Base-by-base conservation (phyloP, 2,329 filamentous ascomycete genomes). In the Lasiodiplodia hormozganensis region DNA sequence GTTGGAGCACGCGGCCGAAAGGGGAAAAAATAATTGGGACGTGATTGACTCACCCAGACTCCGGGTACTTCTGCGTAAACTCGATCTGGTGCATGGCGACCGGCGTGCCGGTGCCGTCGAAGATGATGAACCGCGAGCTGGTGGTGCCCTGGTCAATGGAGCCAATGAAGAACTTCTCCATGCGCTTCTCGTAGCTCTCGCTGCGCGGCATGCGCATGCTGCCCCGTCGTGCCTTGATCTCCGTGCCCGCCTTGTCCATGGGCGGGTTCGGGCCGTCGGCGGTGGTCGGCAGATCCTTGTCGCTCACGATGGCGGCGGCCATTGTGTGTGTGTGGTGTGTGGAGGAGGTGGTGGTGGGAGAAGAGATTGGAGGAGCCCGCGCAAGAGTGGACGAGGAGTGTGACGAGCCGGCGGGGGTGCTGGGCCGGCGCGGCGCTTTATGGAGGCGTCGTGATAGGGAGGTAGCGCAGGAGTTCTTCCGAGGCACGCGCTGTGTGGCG, bases 111-210 rank as follows among this genome's bases (percentile, higher is more conserved):
- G 87, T 82, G 71, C 88, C 89, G 80, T 97, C 90, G 82, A 97
- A 97, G 76, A 97, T 94, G 73, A 97, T 87, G 81, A 97, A 97
- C 47, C 94, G 88, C 40, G 93, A 92, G 69, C 92, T 95, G 38
- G 94, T 97, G 14, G 94, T 97, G 69, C 94, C 94, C 76, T 96
- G 93, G 77, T 97, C 94, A 77, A 97, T 94, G 73, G 92, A 92
- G 70, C 93, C 94, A 70, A 97, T 90, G 75, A 92, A 97, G 81
- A 87, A 87, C 68, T 90, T 81, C 51, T 82, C 64, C 62, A 69
- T 68, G 47, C 66, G 56, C 57, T 68, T 68, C 66, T 68, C 66
- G 66, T 68, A 68, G 66, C 54, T 62, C 12, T 23, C 43, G 57
- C 56, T 62, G 66, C 66, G 66, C 16, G 66, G 57, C 57, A 68